Conservation (phyloP, 257 asterid species). For the Solanum rostratum region DNA sequence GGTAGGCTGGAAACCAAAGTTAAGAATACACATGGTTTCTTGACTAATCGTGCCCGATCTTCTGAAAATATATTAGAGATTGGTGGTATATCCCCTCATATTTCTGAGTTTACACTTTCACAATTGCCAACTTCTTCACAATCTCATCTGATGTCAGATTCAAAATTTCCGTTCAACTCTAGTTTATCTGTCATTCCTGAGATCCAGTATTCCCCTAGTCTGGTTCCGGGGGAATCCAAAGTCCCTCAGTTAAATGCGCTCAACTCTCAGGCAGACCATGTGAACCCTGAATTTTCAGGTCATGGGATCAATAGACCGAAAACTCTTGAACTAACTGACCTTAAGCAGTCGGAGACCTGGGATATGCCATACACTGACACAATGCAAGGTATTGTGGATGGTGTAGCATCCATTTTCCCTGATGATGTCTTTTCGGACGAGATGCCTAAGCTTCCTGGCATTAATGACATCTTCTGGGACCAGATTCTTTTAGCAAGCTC, state of each 20-base stretch:
- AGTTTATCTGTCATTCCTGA: slow-evolving; percentile 15
- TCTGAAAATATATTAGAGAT: slow-evolving; percentile 25
- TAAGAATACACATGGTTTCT: slow-evolving; percentile 34
- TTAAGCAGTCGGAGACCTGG: slow-evolving; percentile 15
- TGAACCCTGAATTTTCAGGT: slow-evolving; percentile 15
- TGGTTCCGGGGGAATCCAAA: slow-evolving; percentile 12
- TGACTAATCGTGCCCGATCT: slow-evolving; percentile 31
- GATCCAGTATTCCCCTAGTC: slow-evolving; percentile 25
- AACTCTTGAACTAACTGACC: slow-evolving; percentile 9
- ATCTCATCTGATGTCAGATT: not conserved
- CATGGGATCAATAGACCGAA: slow-evolving; percentile 16
- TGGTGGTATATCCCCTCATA: slow-evolving; percentile 30
- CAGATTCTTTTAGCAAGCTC: slow-evolving; percentile 56
- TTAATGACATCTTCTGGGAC: slow-evolving; percentile 73
- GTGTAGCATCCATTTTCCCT: slow-evolving; percentile 18
- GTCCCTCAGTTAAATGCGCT: slow-evolving; percentile 2
- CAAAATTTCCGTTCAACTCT: not conserved
- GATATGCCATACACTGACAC: slow-evolving; percentile 14
- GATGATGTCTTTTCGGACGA: slow-evolving; percentile 39
- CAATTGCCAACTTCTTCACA: slow-evolving; percentile 27
- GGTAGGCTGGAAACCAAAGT: slow-evolving; percentile 31
- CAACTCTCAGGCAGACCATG: not conserved
- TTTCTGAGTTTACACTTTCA: slow-evolving; percentile 44
- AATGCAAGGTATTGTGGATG: slow-evolving; percentile 32
- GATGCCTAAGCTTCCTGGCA: slow-evolving; percentile 54